phyloP scores from a whole-genome alignment of 306 rosid species.

The Cotoneaster glaucophyllus region DNA sequence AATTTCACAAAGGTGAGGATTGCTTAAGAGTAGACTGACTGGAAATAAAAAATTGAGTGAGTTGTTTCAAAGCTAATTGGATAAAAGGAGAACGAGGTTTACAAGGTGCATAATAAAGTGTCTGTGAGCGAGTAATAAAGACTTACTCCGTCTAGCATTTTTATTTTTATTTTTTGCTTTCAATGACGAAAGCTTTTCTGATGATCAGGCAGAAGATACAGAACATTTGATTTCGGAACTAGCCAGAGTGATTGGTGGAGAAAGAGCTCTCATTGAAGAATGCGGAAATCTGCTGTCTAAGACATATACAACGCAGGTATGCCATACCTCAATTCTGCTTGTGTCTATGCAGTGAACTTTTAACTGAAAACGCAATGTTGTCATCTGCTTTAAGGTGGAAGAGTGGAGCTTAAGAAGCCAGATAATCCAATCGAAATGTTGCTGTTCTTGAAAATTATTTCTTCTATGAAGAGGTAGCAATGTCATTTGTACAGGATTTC shows the following conservation, averaged over 20 bases:
- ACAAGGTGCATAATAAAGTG: no score
- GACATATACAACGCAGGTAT: constrained; percentile 59
- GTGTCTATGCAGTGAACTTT: no score
- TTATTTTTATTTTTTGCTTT: background rate
- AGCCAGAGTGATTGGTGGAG: constrained; percentile 61
- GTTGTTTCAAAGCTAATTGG: background rate
- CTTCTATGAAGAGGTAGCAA: background rate
- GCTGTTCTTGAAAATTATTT: background rate
- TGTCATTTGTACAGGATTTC: background rate
- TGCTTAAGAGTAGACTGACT: background rate
- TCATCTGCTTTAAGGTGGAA: constrained; percentile 50
- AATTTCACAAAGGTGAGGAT: background rate
- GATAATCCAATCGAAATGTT: constrained; percentile 37
- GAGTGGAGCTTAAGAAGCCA: constrained; percentile 78
- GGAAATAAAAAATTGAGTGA: background rate
- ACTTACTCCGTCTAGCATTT: background rate
- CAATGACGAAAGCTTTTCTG: constrained; percentile 20
- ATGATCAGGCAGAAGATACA: constrained; percentile 59
- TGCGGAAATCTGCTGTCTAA: constrained; percentile 51
- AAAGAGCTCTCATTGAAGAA: constrained; percentile 63
- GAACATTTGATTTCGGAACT: constrained; percentile 60
- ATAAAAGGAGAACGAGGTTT: no score
- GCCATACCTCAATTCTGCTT: constrained; percentile 9
- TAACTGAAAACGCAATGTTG: background rate
- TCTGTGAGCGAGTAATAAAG: background rate